phyloP scores from a whole-genome alignment of 1,284 basidiomycete genomes.

The Polyporus tsugae region DNA sequence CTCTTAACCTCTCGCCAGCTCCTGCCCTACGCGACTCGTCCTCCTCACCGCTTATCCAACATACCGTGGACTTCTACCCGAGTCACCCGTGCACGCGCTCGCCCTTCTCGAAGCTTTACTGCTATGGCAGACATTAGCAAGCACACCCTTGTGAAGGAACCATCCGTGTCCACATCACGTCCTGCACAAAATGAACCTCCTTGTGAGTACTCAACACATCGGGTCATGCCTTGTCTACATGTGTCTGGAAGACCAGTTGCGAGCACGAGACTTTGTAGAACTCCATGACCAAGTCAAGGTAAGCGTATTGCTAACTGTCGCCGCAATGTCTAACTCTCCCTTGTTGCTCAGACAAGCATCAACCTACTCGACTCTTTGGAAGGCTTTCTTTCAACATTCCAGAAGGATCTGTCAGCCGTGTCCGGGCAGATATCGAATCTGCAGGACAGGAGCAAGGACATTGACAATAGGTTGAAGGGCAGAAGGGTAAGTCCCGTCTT shows the following conservation, averaged over 20 bases:
- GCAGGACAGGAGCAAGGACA: conserved; percentile 88
- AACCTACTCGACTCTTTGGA: conserved; percentile 86
- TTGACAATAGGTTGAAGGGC: conserved; percentile 87
- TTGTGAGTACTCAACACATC: conserved; percentile 19
- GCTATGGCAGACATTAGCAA: conserved; percentile 1
- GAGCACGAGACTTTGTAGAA: conserved; percentile 79
- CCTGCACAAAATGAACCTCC: conserved; percentile 11
- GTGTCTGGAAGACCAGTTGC: conserved; percentile 38
- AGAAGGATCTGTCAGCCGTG: conserved; percentile 91
- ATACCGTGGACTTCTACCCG: background rate
- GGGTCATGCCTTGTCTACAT: conserved; percentile 4
- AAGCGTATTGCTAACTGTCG: conserved; percentile 10
- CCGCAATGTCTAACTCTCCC: conserved; percentile 17
- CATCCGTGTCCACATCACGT: background rate
- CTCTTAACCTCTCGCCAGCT: background rate
- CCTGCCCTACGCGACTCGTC: background rate
- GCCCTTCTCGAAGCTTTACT: background rate
- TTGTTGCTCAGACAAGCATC: conserved; percentile 67
- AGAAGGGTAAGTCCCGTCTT: conserved; percentile 67
- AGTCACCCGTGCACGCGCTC: background rate
- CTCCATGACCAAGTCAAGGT: conserved; percentile 85
- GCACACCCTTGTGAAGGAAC: background rate
- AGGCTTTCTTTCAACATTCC: conserved; percentile 93
- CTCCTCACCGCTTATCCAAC: background rate
- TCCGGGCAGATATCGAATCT: conserved; percentile 96